phyloP scores from a whole-genome alignment of 2,329 filamentous ascomycete species.

The Aspergillus uvarum region DNA sequence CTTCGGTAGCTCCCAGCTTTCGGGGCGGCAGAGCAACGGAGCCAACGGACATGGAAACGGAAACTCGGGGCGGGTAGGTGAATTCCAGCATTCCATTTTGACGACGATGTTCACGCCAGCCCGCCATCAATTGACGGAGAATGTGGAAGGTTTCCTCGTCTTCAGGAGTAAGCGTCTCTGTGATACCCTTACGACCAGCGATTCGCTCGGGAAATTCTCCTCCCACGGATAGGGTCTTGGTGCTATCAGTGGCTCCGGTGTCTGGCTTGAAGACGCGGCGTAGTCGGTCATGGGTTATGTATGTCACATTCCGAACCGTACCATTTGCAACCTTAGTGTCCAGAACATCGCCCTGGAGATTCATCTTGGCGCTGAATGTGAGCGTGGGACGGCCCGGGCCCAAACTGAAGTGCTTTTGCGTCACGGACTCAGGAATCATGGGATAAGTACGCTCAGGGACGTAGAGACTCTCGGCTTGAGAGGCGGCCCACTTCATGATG shows the following conservation, averaged over 20 bases:
- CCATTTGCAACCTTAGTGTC: conserved; percentile 57
- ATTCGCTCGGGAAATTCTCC: conserved; percentile 26
- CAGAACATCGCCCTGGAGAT: conserved; percentile 52
- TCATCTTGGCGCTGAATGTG: conserved; percentile 60
- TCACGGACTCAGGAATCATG: conserved; percentile 55
- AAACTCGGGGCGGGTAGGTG: conserved; percentile 17
- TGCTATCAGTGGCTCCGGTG: conserved; percentile 9
- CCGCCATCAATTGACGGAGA: conserved; percentile 41
- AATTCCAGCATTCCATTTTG: conserved; percentile 44
- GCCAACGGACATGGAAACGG: conserved; percentile 30
- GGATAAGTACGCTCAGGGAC: conserved; percentile 54
- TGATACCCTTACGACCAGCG: conserved; percentile 21
- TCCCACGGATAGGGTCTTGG: conserved; percentile 32
- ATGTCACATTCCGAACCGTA: conserved; percentile 55
- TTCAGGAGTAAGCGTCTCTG: conserved; percentile 32
- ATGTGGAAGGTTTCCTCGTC: conserved; percentile 37
- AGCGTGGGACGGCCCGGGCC: conserved; percentile 54
- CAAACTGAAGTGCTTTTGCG: conserved; percentile 56
- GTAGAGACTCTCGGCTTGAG: conserved; percentile 56
- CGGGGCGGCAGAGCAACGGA: conserved; percentile 25
- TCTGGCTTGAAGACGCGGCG: conserved; percentile 38
- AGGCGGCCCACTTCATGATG: conserved; percentile 55
- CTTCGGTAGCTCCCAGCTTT: conserved; percentile 29
- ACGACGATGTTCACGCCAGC: conserved; percentile 36
- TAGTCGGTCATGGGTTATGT: conserved; percentile 49